A percentile compares a stretch with the other conserved stretches of the same genome.
Conservation (phyloP, 768 basidiomycete genomes). For the Calocybe gangraenosa region DNA sequence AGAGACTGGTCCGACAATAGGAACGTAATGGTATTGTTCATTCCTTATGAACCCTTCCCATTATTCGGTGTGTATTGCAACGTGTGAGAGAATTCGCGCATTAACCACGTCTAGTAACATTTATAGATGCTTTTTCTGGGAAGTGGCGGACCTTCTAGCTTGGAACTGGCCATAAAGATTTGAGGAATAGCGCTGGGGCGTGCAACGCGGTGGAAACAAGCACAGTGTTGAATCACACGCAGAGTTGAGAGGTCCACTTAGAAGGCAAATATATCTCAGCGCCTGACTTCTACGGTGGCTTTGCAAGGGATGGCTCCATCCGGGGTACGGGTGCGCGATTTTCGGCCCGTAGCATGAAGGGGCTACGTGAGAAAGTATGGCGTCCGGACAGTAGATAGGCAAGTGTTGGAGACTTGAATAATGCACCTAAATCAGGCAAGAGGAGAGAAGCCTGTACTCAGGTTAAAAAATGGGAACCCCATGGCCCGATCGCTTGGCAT, state of each 20-base stretch:
- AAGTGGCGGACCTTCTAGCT: not conserved
- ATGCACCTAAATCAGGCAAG: too few relatives aligned
- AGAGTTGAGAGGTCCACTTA: not conserved
- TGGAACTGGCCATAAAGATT: not conserved
- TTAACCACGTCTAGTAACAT: not conserved
- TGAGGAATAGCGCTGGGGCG: slow-evolving; percentile 2
- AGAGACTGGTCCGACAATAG: not conserved
- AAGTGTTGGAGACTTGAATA: too few relatives aligned
- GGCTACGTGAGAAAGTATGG: too few relatives aligned
- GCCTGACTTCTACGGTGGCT: not conserved
- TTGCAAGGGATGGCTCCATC: not conserved
- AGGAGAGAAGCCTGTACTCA: too few relatives aligned
- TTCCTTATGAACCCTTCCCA: not conserved
- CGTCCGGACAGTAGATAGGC: too few relatives aligned
- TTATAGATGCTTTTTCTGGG: not conserved
- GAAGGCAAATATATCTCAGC: not conserved
- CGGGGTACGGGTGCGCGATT: not conserved
- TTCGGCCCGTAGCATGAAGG: not conserved
- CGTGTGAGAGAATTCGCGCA: not conserved
- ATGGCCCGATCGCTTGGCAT: too few relatives aligned
- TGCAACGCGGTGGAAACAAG: slow-evolving; percentile 1
- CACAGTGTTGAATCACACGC: slow-evolving; percentile 1
- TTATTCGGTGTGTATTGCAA: not conserved
- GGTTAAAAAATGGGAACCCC: too few relatives aligned
- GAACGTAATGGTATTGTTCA: not conserved